Percentiles rank a stretch among this genome's conserved stretches.
Conservation (phyloP, 2,329 filamentous ascomycete species). For the Blumeriella jaapii region DNA sequence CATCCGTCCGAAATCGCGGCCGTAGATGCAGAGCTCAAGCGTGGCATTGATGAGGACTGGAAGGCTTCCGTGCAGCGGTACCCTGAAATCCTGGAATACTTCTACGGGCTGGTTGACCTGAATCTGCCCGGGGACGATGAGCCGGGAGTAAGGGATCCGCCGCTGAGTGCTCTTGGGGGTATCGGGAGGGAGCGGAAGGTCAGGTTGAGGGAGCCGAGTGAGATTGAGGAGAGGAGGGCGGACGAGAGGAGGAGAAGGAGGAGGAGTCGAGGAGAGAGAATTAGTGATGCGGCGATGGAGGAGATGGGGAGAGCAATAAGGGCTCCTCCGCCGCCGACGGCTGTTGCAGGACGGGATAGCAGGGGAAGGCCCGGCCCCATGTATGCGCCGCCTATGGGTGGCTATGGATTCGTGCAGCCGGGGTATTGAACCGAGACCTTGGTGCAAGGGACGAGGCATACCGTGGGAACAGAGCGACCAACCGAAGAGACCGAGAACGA, state of each 20-base stretch:
- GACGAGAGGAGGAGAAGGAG: constrained; percentile 9
- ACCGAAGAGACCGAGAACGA: background rate
- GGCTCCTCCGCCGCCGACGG: constrained; percentile 1
- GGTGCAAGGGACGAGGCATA: background rate
- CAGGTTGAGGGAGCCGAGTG: constrained; percentile 16
- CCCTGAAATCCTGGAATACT: constrained; percentile 73
- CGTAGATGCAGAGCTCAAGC: constrained; percentile 55
- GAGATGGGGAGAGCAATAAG: constrained; percentile 8
- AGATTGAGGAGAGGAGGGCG: constrained; percentile 13
- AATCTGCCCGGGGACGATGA: constrained; percentile 53
- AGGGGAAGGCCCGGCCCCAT: constrained; percentile 7
- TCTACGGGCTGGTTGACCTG: constrained; percentile 58
- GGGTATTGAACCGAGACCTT: constrained; percentile 5
- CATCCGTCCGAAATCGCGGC: constrained; percentile 51
- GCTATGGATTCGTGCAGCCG: constrained; percentile 5
- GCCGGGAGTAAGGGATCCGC: constrained; percentile 45
- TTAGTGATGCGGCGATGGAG: background rate
- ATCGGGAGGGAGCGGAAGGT: constrained; percentile 20
- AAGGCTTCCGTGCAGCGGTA: constrained; percentile 63
- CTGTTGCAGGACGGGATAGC: constrained; percentile 6
- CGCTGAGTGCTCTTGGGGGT: constrained; percentile 34
- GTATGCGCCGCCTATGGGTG: constrained; percentile 5
- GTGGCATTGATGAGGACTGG: constrained; percentile 72
- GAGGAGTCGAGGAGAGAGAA: constrained; percentile 5
- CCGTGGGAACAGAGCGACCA: background rate